Conservation (phyloP, 768 basidiomycete species). For the Mycena crocata region DNA sequence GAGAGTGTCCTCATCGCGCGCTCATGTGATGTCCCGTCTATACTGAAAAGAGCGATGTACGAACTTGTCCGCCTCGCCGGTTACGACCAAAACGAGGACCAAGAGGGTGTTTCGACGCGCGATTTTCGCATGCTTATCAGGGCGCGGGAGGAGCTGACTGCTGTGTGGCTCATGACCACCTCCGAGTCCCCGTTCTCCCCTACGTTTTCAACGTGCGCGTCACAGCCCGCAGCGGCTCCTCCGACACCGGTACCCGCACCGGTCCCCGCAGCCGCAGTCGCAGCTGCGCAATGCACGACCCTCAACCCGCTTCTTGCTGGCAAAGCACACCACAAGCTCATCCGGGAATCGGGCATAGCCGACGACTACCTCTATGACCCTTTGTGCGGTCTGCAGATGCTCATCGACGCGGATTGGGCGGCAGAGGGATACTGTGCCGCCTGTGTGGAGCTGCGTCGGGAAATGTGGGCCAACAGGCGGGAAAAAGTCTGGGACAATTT, state of each 20-base stretch:
- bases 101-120: not conserved
- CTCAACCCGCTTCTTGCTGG: conserved; percentile 10
- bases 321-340: conserved; percentile 29
- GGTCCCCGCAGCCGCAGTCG: not conserved
- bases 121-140: conserved; percentile 23
- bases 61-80: conserved; percentile 47
- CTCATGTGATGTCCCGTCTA: conserved; percentile 38
- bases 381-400: conserved; percentile 46
- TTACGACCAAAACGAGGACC: conserved; percentile 40
- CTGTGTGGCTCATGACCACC: conserved; percentile 34
- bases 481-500: conserved; percentile 47
- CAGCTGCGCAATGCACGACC: conserved; percentile 4
- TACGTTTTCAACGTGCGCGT: conserved; percentile 17
- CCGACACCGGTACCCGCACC: not conserved
- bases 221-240: no score
- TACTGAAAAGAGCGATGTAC: conserved; percentile 52
- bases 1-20: conserved; percentile 49
- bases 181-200: conserved; percentile 25
- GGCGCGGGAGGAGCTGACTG: conserved; percentile 36
- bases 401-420: conserved; percentile 42
- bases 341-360: conserved; percentile 39
- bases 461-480: conserved; percentile 42
- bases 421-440: conserved; percentile 48
- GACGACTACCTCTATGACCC: conserved; percentile 47
- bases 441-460: conserved; percentile 44